phyloP scores from a whole-genome alignment of 106 monocot genomes.

The Gastrodia elata region DNA sequence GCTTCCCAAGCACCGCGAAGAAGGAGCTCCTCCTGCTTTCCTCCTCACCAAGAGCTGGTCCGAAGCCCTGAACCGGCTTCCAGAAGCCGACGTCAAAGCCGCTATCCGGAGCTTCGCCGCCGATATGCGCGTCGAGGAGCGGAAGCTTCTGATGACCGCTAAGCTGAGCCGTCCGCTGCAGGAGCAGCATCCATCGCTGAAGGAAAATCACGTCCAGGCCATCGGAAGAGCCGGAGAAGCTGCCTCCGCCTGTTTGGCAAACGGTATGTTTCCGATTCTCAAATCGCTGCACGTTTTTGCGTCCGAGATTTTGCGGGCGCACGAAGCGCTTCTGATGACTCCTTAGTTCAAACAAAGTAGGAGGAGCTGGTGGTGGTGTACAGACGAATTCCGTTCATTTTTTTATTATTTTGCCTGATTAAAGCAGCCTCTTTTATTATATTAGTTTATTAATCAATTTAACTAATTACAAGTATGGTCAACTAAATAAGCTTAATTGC shows the following conservation, averaged over 20 bases:
- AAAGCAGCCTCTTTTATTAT: no score
- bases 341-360: conserved; percentile 19
- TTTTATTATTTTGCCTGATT: no score
- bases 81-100: conserved; percentile 32
- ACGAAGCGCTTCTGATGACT: conserved; percentile 49
- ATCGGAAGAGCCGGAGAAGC: conserved; percentile 28
- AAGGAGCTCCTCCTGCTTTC: conserved; percentile 58
- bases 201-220: conserved; percentile 31
- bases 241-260: conserved; percentile 32
- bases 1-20: conserved; percentile 43
- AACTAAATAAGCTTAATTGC: no score
- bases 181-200: conserved; percentile 33
- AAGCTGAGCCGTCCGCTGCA: conserved; percentile 41
- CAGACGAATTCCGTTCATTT: no score
- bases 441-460: no score
- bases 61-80: conserved; percentile 32
- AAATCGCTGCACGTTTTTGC: conserved; percentile 40
- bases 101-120: conserved; percentile 37
- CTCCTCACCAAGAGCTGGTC: conserved; percentile 67
- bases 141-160: conserved; percentile 23
- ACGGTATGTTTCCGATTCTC: conserved; percentile 54
- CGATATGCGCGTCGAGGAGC: conserved; percentile 36
- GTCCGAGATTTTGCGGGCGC: conserved; percentile 35
- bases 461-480: no score
- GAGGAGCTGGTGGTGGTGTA: conserved; percentile 2